phyloP scores from a whole-genome alignment of 2,329 filamentous ascomycete genomes.

The Hypoxylon sp. region DNA sequence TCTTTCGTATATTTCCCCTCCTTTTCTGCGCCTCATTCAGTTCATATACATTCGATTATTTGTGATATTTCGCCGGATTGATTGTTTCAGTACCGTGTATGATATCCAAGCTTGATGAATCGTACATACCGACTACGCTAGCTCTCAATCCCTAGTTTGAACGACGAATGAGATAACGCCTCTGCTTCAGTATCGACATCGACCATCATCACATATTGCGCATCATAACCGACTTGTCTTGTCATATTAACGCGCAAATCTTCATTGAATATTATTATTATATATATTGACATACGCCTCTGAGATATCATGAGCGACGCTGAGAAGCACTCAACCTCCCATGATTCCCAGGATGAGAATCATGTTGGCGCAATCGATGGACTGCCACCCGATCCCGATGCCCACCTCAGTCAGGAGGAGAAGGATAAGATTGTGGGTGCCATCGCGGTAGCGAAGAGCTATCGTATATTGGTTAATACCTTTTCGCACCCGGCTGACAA shows the following conservation, averaged over 20 bases:
- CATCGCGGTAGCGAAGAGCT: background rate
- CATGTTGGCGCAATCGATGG: slow-evolving; percentile 30
- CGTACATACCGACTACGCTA: slow-evolving; percentile 8
- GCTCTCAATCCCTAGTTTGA: background rate
- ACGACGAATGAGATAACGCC: background rate
- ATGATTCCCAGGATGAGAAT: slow-evolving; percentile 46
- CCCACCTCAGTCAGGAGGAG: slow-evolving; percentile 69
- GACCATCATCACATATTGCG: slow-evolving; percentile 4
- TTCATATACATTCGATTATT: slow-evolving; percentile 14
- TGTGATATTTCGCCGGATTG: background rate
- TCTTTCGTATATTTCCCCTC: slow-evolving; percentile 19
- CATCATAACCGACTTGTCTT: slow-evolving; percentile 5
- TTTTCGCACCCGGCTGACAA: slow-evolving; percentile 25
- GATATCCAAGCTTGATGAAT: slow-evolving; percentile 12
- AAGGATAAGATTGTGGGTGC: slow-evolving; percentile 66
- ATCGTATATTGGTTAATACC: background rate
- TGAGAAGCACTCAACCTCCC: slow-evolving; percentile 49
- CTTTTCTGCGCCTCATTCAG: slow-evolving; percentile 22
- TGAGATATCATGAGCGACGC: slow-evolving; percentile 50
- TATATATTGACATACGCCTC: background rate
- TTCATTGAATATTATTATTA: background rate
- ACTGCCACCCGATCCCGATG: slow-evolving; percentile 67
- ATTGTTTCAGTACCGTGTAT: slow-evolving; percentile 9
- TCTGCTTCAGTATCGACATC: slow-evolving; percentile 1
- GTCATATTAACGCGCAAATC: background rate